Evolutionary conservation across 257 asterid species (phyloP), one percentile per base, ranked within the genome.

Genomic region (Rubia yunnanensis): DNA sequence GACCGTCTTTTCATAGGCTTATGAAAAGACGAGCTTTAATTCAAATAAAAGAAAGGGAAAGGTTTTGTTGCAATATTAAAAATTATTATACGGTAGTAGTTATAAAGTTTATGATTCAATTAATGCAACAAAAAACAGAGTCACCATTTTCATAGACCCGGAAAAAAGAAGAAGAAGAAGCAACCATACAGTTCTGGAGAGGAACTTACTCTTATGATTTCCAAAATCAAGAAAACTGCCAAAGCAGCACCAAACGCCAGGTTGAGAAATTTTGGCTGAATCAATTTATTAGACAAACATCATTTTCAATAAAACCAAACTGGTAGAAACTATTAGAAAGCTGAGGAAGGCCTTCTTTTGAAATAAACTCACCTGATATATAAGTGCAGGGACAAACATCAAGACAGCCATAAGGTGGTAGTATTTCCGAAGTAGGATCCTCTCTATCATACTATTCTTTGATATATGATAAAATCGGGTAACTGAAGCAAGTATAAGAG

Each of bases 401-500:
- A 58, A 70, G 73, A 86, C 97, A 13, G 95, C 97, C 86, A 91
- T 74, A 67, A 94, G 85, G 83, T 94, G 99, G 82, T 94, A 94
- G 80, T 90, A 94, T 73, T 94, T 94, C 66, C 99, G 91, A 73
- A 90, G 97, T 78, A 94, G 96, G 68, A 94, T 94, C 80, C 99
- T 85, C 76, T 88, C 94, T 41, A 88, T 81, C 80, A 71, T 88
- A 76, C 96, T 84, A 73, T 83, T 78, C 81, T 85, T 90, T 46
- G 99, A 94, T 75, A 83, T 86, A 64, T 73, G 71, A 81, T 94
- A 94, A 74, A 88, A 94, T 48, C 81, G 71, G 65, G 82, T 77
- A 72, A 94, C 92, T 62, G 96, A 86, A 63, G 79, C 73, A 67
- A 64, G 82, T 78, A 90, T 83, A 70, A 88, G 83, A 73, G 79